Evolutionary conservation across 805 yeast genomes (phyloP), one percentile per base, ranked within the genome.

Genomic region (Metschnikowia anglica): DNA sequence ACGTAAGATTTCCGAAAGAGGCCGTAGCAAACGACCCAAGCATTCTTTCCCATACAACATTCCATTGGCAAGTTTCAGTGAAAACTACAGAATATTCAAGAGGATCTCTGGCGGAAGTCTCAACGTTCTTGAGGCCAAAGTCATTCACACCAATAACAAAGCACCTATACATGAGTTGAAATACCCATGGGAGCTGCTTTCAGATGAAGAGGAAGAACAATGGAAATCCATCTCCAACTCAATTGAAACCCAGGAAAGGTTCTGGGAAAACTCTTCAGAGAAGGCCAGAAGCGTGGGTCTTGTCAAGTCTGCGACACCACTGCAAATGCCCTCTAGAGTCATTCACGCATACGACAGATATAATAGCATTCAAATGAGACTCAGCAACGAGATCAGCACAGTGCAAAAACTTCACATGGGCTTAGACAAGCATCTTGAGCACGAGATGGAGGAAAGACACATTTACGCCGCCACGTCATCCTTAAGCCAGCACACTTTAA

Each of bases 61-160:
- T 2, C 51, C 48, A 2, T 28, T 12, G 8, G 41, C 24, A 4
- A 21, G 30, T 5, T 21, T 49, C 19, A 18, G 45, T 17, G 56
- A 53, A 19, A 38, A 43, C 31, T 53, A 53, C 39, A 34, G 46
- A 15, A 51, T 53, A 13, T 18, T 49, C 32, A 53, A 53, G 34
- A 33, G 56, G 10, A 25, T 53, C 2, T 32, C 54, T 2, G 19
- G 31, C 11, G 13, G 39, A 6, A 32, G 24, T 12, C 40, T 53
- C 16, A 47, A 33, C 13, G 42, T 37, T 5, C 20, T 47, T 12
- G 56, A 53, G 41, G 54, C 50, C 5, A 37, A 30, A 7, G 41
- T 44, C 9, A 26, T 53, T 6, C 34, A 46, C 21, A 23, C 34
- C 34, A 43, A 39, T 4, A 37, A 32, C 5, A 17, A 21, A 17